A percentile compares a stretch with the other conserved stretches of the same genome.
Evolutionary conservation across 2,329 filamentous ascomycete species (phyloP).

Genomic region (Huntiella bhutanensis): DNA sequence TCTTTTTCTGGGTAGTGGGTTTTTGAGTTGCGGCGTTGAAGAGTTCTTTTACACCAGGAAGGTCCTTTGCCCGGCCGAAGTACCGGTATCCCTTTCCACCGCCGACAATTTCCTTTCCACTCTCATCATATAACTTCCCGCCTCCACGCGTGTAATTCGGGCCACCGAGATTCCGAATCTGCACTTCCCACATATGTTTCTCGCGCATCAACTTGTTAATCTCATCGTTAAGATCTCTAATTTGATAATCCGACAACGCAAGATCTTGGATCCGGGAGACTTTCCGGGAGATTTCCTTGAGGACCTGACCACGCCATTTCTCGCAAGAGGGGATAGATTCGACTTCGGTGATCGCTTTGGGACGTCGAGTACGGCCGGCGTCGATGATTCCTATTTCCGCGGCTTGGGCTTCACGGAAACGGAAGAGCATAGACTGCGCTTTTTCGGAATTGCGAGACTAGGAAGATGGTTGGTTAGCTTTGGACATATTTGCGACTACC

Average conservation of each 20-base stretch:
- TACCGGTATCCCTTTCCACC: conserved; percentile 86
- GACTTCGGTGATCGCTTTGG: conserved; percentile 77
- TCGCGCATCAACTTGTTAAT: conserved; percentile 98
- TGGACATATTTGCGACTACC: not conserved
- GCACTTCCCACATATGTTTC: conserved; percentile 97
- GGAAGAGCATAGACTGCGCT: conserved; percentile 98
- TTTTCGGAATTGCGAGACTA: conserved; percentile 96
- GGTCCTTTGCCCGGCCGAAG: conserved; percentile 73
- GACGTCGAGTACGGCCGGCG: conserved; percentile 70
- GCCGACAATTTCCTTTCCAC: conserved; percentile 48
- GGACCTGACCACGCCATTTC: conserved; percentile 93
- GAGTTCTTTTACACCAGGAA: conserved; percentile 91
- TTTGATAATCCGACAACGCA: conserved; percentile 85
- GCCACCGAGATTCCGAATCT: conserved; percentile 87
- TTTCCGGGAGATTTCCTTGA: conserved; percentile 94
- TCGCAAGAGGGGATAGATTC: conserved; percentile 73
- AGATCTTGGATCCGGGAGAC: conserved; percentile 88
- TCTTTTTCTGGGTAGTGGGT: conserved; percentile 38
- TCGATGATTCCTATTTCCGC: conserved; percentile 93
- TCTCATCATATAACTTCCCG: conserved; percentile 53
- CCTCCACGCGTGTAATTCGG: conserved; percentile 83
- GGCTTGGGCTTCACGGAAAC: conserved; percentile 94
- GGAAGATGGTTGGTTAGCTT: not conserved
- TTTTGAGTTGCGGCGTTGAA: conserved; percentile 58
- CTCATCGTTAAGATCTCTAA: conserved; percentile 95